Evolutionary conservation across 305 asterid genomes (phyloP).

Genomic region (Rubia occidens): DNA sequence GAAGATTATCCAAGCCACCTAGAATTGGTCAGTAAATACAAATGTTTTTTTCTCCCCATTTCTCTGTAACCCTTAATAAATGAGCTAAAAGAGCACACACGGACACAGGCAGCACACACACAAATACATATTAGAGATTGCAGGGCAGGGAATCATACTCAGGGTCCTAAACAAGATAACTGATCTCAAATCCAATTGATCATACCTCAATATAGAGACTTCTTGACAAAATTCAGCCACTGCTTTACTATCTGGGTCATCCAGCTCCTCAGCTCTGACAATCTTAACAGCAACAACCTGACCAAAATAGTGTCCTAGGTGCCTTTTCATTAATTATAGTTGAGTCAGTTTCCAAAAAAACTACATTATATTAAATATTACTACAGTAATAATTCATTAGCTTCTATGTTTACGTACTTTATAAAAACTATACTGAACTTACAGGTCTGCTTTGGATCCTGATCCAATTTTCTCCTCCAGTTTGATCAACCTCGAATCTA

Average conservation of each 20-base stretch:
- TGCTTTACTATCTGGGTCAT: constrained; percentile 29
- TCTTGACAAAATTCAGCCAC: constrained; percentile 79
- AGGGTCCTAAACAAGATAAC: neutral
- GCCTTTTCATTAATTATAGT: constrained; percentile 38
- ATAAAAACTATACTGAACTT: constrained; percentile 29
- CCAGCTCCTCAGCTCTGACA: constrained; percentile 71
- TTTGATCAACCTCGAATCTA: constrained; percentile 65
- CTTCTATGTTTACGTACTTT: neutral
- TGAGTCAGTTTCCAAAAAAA: constrained; percentile 20
- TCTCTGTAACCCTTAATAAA: neutral
- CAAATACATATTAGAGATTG: neutral
- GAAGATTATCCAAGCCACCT: neutral
- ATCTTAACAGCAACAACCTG: constrained; percentile 80
- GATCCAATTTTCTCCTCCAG: constrained; percentile 71
- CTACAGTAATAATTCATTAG: neutral
- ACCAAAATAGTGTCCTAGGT: constrained; percentile 67
- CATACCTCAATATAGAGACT: constrained; percentile 65
- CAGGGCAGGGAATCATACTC: neutral
- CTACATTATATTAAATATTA: neutral
- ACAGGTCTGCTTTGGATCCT: constrained; percentile 90
- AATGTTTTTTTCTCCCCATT: neutral
- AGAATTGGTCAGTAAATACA: neutral
- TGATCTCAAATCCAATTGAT: neutral
- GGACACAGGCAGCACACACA: no score
- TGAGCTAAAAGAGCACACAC: neutral